phyloP scores from a whole-genome alignment of 257 asterid genomes.

The Solanum etuberosum region DNA sequence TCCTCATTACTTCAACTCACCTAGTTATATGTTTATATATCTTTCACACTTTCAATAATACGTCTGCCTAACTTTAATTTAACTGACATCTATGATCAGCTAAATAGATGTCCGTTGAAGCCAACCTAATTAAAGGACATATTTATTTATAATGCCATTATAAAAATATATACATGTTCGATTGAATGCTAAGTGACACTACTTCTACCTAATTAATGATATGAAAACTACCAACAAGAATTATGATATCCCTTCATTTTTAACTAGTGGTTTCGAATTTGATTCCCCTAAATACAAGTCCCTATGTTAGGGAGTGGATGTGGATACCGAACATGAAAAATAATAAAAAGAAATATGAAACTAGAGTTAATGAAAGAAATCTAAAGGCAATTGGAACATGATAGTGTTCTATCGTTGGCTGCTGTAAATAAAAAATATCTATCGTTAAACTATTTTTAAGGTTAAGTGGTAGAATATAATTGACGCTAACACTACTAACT shows the following conservation, averaged over 20 bases:
- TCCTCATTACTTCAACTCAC: background rate
- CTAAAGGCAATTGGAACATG: background rate
- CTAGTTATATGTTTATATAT: too few relatives aligned
- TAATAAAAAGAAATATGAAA: too few relatives aligned
- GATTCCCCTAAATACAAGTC: too few relatives aligned
- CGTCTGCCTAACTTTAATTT: too few relatives aligned
- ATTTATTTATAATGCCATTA: too few relatives aligned
- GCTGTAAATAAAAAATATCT: background rate
- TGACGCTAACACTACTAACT: background rate
- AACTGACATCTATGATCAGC: too few relatives aligned
- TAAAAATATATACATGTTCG: background rate
- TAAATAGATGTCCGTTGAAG: too few relatives aligned
- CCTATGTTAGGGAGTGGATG: too few relatives aligned
- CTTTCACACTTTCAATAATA: background rate
- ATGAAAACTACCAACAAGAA: background rate
- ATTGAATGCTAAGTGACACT: background rate
- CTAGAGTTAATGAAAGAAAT: background rate
- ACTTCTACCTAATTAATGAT: background rate
- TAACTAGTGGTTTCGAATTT: fast-evolving
- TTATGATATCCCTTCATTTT: background rate
- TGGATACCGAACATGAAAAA: too few relatives aligned
- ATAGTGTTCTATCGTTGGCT: background rate
- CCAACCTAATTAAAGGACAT: too few relatives aligned
- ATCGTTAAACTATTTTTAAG: background rate
- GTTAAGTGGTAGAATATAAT: background rate